Evolutionary conservation across 2,329 filamentous ascomycete species (phyloP), one percentile per base, ranked within the genome.

Genomic region (Dactylellina leptospora): DNA sequence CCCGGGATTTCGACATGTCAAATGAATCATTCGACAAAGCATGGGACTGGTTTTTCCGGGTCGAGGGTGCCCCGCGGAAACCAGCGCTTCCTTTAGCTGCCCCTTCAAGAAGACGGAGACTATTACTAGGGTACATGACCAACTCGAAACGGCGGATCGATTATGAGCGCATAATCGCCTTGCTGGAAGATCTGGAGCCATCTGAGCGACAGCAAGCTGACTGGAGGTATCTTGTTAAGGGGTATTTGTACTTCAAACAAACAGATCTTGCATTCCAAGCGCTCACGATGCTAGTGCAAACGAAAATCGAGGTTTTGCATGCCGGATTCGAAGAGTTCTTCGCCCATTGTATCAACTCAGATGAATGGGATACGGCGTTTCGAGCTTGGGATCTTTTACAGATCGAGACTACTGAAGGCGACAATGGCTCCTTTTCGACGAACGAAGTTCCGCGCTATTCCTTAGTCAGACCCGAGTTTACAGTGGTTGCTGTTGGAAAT

Each of bases 321-420:
- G 68, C 60, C 13, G 75, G 75, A 6, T 76, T 76, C 25, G 76
- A 77, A 50, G 63, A 53, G 30, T 76, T 76, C 23, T 74, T 77
- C 23, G 64, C 64, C 9, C 60, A 59, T 44, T 74, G 70, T 48
- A 64, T 76, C 36, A 56, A 64, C 20, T 40, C 69, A 16, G 59
- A 74, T 40, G 30, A 30, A 13, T 77, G 73, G 75, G 70, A 74
- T 60, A 45, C 74, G 56, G 74, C 75, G 13, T 53, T 74, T 20
- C 63, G 61, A 18, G 73, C 68, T 40, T 77, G 75, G 74, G 48
- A 74, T n/a, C 22, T 76, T 10, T 33, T 76, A 36, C 66, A 75
- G 56, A 18, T 18, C 25, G 50, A 62, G n/a, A 27, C 23, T 1
- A 30, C 50, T 22, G n/a, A n/a, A n/a, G 23, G 38, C 16, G 16